phyloP scores from a whole-genome alignment of 495 filamentous ascomycete genomes.

The Penicillium odoratum region DNA sequence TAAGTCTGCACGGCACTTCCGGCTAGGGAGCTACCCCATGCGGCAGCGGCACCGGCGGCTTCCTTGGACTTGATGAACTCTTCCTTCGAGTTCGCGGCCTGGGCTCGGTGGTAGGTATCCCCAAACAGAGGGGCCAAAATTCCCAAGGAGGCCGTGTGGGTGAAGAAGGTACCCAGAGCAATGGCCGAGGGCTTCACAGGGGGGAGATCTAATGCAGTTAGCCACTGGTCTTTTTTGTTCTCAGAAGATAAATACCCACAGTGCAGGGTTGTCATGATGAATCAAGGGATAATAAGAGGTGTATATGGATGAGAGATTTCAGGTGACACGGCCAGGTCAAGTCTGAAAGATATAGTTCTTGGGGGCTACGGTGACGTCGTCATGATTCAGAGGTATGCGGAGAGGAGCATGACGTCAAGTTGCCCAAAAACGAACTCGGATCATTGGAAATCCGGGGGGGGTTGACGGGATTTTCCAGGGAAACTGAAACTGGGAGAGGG shows the following conservation, averaged over 20 bases:
- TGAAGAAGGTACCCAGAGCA: conserved; percentile 92
- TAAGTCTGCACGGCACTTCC: conserved; percentile 92
- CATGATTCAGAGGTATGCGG: conserved; percentile 37
- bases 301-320: background rate
- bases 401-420: conserved; percentile 29
- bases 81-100: conserved; percentile 89
- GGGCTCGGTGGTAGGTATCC: conserved; percentile 91
- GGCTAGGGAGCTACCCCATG: conserved; percentile 86
- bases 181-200: conserved; percentile 98
- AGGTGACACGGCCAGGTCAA: background rate
- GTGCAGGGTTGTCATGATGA: conserved; percentile 62
- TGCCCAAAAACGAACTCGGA: conserved; percentile 1
- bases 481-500: background rate
- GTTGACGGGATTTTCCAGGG: background rate
- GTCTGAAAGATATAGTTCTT: background rate
- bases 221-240: background rate
- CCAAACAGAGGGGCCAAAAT: conserved; percentile 90
- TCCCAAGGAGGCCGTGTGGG: conserved; percentile 77
- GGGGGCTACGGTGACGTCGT: conserved; percentile 38
- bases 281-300: background rate
- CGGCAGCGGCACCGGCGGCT: conserved; percentile 79
- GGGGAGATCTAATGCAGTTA: conserved; percentile 67
- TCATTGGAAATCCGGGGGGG: background rate
- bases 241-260: conserved; percentile 46
- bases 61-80: conserved; percentile 95